phyloP scores from a whole-genome alignment of 1,284 basidiomycete species.

The Cronartium quercuum region DNA sequence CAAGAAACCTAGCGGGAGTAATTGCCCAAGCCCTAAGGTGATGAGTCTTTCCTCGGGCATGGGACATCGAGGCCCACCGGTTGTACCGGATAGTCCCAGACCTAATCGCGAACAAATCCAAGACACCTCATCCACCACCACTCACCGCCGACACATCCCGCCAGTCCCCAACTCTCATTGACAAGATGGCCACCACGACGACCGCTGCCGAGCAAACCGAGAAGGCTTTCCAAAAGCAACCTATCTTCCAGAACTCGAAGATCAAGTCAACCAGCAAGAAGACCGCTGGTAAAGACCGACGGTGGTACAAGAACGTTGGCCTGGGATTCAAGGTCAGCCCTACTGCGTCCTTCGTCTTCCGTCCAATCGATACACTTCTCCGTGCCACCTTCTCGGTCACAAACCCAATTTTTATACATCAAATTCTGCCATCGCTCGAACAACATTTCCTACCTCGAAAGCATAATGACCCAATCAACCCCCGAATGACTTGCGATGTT shows the following conservation, averaged over 20 bases:
- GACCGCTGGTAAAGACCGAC: constrained; percentile 84
- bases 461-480: too few species aligned
- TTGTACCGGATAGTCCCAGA: not conserved
- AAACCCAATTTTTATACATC: too few species aligned
- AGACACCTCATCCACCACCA: not conserved
- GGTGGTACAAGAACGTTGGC: constrained; percentile 79
- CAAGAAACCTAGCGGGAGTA: too few species aligned
- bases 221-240: constrained; percentile 85
- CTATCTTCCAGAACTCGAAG: constrained; percentile 97
- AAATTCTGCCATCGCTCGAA: too few species aligned
- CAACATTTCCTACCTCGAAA: too few species aligned
- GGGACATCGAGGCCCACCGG: not conserved
- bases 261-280: constrained; percentile 68
- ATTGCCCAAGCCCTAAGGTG: not conserved
- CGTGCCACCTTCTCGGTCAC: not conserved
- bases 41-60: not conserved
- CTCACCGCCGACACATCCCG: not conserved
- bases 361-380: not conserved
- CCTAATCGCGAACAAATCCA: not conserved
- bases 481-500: not conserved
- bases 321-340: constrained; percentile 47
- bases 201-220: constrained; percentile 39
- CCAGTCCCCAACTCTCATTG: not conserved
- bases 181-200: constrained; percentile 26
- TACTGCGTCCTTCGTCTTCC: not conserved